Evolutionary conservation across 2,329 filamentous ascomycete genomes (phyloP).

Genomic region (Sporothrix mexicana): DNA sequence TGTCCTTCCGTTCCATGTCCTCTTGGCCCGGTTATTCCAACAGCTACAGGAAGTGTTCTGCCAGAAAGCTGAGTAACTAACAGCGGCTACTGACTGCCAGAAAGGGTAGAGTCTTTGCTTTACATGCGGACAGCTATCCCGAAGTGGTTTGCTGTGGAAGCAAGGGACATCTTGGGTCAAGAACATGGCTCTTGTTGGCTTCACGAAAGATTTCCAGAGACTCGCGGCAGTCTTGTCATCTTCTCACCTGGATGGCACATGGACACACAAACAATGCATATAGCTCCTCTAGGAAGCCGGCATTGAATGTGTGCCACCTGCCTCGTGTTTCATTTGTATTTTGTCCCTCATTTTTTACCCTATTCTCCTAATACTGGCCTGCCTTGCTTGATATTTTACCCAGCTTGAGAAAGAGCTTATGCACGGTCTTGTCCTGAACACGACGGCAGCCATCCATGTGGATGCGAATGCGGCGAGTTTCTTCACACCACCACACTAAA

Average conservation of each 20-base stretch:
- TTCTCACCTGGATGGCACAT: not conserved
- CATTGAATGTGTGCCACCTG: not conserved
- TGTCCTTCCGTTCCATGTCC: too few species aligned
- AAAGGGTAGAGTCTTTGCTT: too few species aligned
- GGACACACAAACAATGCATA: slow-evolving; percentile 17
- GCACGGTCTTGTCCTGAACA: slow-evolving; percentile 13
- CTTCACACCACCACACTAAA: slow-evolving; percentile 12
- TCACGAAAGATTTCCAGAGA: not conserved
- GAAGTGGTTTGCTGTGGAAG: not conserved
- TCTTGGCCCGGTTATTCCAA: not conserved
- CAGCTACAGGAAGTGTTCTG: not conserved
- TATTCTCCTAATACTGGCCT: not conserved
- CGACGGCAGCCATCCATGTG: slow-evolving; percentile 20
- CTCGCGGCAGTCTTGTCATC: not conserved
- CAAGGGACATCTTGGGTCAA: slow-evolving; percentile 10
- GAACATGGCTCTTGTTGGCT: not conserved
- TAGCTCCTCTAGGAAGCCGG: not conserved
- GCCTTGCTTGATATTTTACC: not conserved
- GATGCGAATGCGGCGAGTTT: slow-evolving; percentile 16
- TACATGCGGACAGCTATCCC: not conserved
- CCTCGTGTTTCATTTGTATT: not conserved
- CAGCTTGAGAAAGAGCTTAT: not conserved
- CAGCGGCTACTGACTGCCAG: not conserved
- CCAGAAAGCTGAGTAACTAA: slow-evolving; percentile 25
- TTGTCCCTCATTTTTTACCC: not conserved